Conservation (phyloP, 495 filamentous ascomycete genomes). For the Talaromyces proteolyticus region DNA sequence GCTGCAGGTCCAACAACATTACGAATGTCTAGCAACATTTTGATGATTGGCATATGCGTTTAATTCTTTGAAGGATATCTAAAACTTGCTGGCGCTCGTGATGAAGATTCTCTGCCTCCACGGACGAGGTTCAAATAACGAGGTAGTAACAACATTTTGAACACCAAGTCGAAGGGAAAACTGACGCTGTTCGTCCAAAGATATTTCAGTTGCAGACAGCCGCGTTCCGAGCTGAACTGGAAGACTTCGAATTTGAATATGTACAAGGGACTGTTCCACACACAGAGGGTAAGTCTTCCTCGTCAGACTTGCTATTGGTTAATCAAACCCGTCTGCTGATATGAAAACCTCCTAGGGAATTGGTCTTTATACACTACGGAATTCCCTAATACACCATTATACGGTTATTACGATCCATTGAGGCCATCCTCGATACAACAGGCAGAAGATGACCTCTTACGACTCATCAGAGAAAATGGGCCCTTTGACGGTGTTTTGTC, state of each 20-base stretch:
- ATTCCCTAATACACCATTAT: constrained; percentile 9
- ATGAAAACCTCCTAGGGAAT: background rate
- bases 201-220: constrained; percentile 10
- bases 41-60: too few relatives aligned
- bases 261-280: constrained; percentile 9
- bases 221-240: constrained; percentile 8
- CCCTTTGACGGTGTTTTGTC: constrained; percentile 14
- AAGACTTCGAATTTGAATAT: constrained; percentile 14
- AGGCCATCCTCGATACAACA: constrained; percentile 2
- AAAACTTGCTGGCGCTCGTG: background rate
- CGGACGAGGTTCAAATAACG: constrained; percentile 12
- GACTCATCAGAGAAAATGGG: constrained; percentile 8
- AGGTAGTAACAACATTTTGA: constrained; percentile 1
- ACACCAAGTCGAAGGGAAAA: background rate
- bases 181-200: background rate
- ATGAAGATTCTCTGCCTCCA: constrained; percentile 15
- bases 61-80: too few relatives aligned
- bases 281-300: constrained; percentile 6
- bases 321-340: background rate
- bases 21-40: too few relatives aligned
- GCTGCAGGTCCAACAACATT: too few relatives aligned
- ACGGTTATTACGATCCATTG: constrained; percentile 8
- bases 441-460: constrained; percentile 6
- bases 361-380: constrained; percentile 7
- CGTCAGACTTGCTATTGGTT: background rate